These are phyloP conservation scores for Jaapia argillacea DNA, from an alignment of 768 basidiomycete species.

Conservation along the genomic window DNA sequence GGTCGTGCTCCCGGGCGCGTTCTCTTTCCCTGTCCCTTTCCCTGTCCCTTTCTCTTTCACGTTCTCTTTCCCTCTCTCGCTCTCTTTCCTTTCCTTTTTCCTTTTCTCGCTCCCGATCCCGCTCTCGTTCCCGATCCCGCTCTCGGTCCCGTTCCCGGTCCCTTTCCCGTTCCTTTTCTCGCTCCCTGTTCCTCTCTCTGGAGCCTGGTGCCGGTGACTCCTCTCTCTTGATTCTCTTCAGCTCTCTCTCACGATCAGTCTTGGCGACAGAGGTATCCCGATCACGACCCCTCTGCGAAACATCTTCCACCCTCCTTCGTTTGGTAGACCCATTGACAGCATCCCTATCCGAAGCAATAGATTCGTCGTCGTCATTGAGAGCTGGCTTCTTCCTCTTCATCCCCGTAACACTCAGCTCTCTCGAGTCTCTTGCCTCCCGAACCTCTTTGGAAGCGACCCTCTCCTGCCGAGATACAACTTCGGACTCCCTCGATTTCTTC, in stretches of 20 bases:
- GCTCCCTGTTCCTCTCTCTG: slow-evolving; percentile 4
- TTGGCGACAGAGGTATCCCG: too few relatives aligned
- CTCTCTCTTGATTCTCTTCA: slow-evolving; percentile 9
- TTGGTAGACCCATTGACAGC: too few relatives aligned
- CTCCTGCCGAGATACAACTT: slow-evolving; percentile 12
- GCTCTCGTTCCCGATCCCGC: slow-evolving; percentile 4
- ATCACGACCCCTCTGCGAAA: too few relatives aligned
- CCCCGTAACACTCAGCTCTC: slow-evolving; percentile 3
- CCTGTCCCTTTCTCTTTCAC: slow-evolving; percentile 5
- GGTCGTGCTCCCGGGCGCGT: slow-evolving; percentile 4
- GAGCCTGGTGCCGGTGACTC: not conserved
- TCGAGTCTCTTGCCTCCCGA: not conserved
- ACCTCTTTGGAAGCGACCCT: too few relatives aligned
- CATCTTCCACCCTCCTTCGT: too few relatives aligned
- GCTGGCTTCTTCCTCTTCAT: slow-evolving; percentile 17
- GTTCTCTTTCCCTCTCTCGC: slow-evolving; percentile 1
- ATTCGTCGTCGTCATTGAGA: slow-evolving; percentile 12
- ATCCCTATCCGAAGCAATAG: slow-evolving; percentile 8
- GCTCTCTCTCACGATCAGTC: not conserved
- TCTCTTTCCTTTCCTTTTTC: not conserved
- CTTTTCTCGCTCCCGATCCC: slow-evolving; percentile 2
- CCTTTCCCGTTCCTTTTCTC: slow-evolving; percentile 9
- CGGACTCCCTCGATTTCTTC: slow-evolving; percentile 13
- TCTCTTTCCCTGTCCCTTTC: not conserved
- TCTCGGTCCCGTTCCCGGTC: slow-evolving; percentile 3